Evolutionary conservation across 2,329 filamentous ascomycete species (phyloP).

Genomic region (Cryphonectria carpinicola): DNA sequence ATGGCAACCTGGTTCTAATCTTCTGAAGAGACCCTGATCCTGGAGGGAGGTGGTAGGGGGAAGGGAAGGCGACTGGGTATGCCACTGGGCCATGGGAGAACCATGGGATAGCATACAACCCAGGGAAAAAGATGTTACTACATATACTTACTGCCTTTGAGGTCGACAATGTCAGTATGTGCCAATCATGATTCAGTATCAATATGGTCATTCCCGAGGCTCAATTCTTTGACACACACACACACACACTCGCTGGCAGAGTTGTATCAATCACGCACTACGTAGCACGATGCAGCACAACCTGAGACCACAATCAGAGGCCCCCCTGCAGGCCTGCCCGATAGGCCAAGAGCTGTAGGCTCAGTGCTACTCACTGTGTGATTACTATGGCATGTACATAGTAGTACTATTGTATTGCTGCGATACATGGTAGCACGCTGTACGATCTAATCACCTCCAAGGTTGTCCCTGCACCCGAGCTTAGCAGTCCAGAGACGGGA

Average conservation of each 20-base stretch:
- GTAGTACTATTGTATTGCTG: too few species aligned
- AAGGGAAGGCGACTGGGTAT: not conserved
- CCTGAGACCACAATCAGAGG: not conserved
- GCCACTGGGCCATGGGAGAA: not conserved
- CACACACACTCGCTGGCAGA: not conserved
- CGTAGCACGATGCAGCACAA: not conserved
- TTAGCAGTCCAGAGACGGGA: not conserved
- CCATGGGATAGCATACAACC: not conserved
- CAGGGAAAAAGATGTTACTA: not conserved
- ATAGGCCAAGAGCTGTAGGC: not conserved
- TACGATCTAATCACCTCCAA: not conserved
- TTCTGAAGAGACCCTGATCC: not conserved
- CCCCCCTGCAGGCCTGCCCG: conserved; percentile 1
- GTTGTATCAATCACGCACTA: not conserved
- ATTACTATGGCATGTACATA: too few species aligned
- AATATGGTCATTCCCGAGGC: not conserved
- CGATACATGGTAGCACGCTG: not conserved
- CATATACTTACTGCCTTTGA: not conserved
- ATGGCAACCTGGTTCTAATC: not conserved
- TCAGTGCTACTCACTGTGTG: too few species aligned
- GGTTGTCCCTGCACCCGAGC: not conserved
- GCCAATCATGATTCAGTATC: not conserved
- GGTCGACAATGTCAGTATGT: not conserved
- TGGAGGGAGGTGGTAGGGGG: not conserved
- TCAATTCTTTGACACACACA: not conserved